Conservation (phyloP, 1,139 yeast species). For the Zygosaccharomyces sapae region DNA sequence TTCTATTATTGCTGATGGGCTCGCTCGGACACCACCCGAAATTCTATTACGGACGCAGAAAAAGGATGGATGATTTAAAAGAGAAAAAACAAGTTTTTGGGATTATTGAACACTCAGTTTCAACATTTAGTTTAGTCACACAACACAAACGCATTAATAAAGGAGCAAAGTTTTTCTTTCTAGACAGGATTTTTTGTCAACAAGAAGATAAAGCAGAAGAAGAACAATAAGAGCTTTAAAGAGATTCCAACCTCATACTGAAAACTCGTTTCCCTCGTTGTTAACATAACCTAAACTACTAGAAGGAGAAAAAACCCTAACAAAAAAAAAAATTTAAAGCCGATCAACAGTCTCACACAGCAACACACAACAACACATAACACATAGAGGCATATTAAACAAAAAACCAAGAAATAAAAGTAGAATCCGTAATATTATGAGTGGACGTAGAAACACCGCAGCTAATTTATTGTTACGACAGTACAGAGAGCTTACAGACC, state of each 20-base stretch:
- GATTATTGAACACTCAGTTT: background rate
- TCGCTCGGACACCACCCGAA: constrained; percentile 2
- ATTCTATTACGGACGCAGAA: constrained; percentile 2
- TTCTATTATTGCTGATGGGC: background rate
- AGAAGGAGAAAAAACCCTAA: constrained; percentile 1
- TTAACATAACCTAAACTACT: background rate
- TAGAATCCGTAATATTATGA: constrained; percentile 17
- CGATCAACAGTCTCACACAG: background rate
- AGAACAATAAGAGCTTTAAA: background rate
- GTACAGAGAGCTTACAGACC: constrained; percentile 88
- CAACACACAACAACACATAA: background rate
- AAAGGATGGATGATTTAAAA: constrained; percentile 5
- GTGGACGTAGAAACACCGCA: constrained; percentile 37
- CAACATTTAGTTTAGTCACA: constrained; percentile 5
- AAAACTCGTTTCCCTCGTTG: background rate
- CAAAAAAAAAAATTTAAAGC: background rate
- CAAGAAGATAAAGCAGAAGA: background rate
- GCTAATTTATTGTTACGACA: constrained; percentile 90
- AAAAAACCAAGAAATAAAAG: background rate
- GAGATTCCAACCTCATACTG: background rate
- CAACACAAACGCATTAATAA: constrained; percentile 3
- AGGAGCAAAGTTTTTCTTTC: background rate
- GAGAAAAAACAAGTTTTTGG: constrained; percentile 4
- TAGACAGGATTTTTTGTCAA: background rate
- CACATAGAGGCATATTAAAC: background rate